phyloP scores from a whole-genome alignment of 192 early-diverging fungal genomes.

The Podila minutissima region DNA sequence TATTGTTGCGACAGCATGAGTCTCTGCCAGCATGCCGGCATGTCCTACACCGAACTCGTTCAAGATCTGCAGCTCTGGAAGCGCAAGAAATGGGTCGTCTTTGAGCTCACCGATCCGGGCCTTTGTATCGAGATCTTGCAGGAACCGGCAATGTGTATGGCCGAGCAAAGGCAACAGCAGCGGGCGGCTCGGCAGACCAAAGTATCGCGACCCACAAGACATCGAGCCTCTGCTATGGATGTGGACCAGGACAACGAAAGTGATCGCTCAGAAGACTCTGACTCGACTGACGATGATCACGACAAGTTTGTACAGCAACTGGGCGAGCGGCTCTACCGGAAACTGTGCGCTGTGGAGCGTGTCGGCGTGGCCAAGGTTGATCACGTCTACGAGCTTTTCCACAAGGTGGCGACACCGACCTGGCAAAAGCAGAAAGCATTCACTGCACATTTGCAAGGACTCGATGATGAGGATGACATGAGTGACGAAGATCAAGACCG shows the following conservation, averaged over 20 bases:
- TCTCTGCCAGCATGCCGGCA: conserved; percentile 23
- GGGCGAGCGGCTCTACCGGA: conserved; percentile 31
- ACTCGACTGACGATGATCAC: conserved; percentile 22
- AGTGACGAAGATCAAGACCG: neutral
- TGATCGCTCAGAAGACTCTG: neutral
- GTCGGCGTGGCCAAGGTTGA: conserved; percentile 50
- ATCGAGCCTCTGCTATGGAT: neutral
- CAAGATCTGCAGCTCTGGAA: conserved; percentile 47
- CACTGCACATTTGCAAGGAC: neutral
- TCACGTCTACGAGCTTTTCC: conserved; percentile 43
- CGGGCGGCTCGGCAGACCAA: no score
- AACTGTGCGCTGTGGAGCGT: conserved; percentile 46
- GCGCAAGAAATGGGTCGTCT: conserved; percentile 44
- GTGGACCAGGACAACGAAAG: neutral
- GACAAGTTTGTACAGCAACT: conserved; percentile 23
- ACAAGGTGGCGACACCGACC: conserved; percentile 25
- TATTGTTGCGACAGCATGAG: conserved; percentile 38
- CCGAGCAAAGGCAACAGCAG: neutral
- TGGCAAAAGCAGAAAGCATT: conserved; percentile 46
- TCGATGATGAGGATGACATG: conserved; percentile 6
- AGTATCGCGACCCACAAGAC: no score
- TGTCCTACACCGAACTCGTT: conserved; percentile 21
- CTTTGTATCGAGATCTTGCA: conserved; percentile 33
- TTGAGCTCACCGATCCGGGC: conserved; percentile 34
- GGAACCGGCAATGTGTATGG: conserved; percentile 33